Conservation (phyloP, 1,284 basidiomycete species). For the Laetiporus sulphureus region DNA sequence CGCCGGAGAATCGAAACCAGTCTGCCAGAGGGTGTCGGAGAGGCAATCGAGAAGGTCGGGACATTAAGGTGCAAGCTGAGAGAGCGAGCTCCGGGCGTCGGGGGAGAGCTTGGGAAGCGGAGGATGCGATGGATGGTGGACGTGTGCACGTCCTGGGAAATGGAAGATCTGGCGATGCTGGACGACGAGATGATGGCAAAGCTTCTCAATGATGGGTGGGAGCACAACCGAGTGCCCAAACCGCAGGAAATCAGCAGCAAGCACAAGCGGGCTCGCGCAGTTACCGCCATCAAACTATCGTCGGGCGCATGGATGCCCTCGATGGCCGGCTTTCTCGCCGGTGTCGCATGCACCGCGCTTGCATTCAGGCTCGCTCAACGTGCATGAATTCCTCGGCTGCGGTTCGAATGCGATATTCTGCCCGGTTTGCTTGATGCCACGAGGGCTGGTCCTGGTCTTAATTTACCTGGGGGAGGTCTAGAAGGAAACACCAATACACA, state of each 20-base stretch:
- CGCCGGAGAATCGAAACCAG: slow-evolving; percentile 63
- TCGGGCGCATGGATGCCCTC: slow-evolving; percentile 18
- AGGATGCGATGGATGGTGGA: slow-evolving; percentile 96
- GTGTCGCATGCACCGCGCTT: slow-evolving; percentile 22
- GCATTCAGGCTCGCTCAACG: slow-evolving; percentile 16
- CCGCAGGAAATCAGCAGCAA: slow-evolving; percentile 38
- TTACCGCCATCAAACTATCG: slow-evolving; percentile 4
- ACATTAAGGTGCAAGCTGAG: slow-evolving; percentile 61
- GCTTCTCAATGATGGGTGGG: slow-evolving; percentile 67
- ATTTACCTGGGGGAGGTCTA: too few relatives aligned
- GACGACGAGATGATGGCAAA: slow-evolving; percentile 55
- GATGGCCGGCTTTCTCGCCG: slow-evolving; percentile 29
- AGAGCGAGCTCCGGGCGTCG: slow-evolving; percentile 69
- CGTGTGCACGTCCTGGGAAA: slow-evolving; percentile 80
- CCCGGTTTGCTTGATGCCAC: background rate
- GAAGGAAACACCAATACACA: too few relatives aligned
- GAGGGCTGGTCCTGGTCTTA: too few relatives aligned
- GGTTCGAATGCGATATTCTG: background rate
- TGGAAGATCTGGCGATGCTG: slow-evolving; percentile 69
- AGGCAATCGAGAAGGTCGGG: slow-evolving; percentile 80
- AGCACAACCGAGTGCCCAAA: slow-evolving; percentile 45
- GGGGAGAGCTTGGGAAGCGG: slow-evolving; percentile 62
- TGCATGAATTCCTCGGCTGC: slow-evolving; percentile 5
- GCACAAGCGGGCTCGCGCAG: slow-evolving; percentile 6
- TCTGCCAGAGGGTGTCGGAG: slow-evolving; percentile 70